Evolutionary conservation across 495 filamentous ascomycete genomes (phyloP).

Genomic region (Rusavskia elegans): DNA sequence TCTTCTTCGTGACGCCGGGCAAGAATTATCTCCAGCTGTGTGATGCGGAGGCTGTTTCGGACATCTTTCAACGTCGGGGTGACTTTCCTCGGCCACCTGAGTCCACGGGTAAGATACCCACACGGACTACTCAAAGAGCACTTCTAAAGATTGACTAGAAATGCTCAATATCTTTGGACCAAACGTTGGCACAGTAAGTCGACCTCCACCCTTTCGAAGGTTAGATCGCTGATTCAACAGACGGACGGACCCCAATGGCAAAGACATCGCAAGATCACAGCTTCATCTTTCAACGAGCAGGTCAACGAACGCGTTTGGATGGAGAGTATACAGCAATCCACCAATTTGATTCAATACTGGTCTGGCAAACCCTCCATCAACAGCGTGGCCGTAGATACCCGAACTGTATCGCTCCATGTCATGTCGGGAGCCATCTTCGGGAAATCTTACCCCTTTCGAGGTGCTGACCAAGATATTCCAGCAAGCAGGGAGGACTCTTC

Average conservation of each 20-base stretch:
- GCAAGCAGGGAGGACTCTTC: slow-evolving; percentile 7
- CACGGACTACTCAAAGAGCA: neutral
- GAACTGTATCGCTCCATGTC: slow-evolving; percentile 25
- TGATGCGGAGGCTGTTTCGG: slow-evolving; percentile 22
- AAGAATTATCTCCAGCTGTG: slow-evolving; percentile 24
- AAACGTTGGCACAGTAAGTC: slow-evolving; percentile 18
- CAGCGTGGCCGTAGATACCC: slow-evolving; percentile 9
- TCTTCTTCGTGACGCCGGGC: slow-evolving; percentile 25
- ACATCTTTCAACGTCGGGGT: slow-evolving; percentile 20
- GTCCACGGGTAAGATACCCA: slow-evolving; percentile 13
- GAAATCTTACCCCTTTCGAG: slow-evolving; percentile 17
- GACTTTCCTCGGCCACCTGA: slow-evolving; percentile 28
- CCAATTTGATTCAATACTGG: slow-evolving; percentile 14
- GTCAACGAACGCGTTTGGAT: slow-evolving; percentile 23
- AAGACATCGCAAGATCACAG: slow-evolving; percentile 24
- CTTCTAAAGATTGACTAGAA: slow-evolving; percentile 4
- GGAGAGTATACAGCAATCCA: slow-evolving; percentile 19
- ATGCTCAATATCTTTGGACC: slow-evolving; percentile 22
- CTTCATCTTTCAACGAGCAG: slow-evolving; percentile 23
- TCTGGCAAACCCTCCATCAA: slow-evolving; percentile 12
- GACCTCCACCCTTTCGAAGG: neutral
- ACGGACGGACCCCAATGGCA: slow-evolving; percentile 19
- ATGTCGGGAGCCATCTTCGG: slow-evolving; percentile 23
- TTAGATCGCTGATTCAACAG: slow-evolving; percentile 1
- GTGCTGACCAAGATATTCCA: slow-evolving; percentile 5